Base-by-base conservation (phyloP, 73 alveolate species). In the Halteria grandinella region DNA sequence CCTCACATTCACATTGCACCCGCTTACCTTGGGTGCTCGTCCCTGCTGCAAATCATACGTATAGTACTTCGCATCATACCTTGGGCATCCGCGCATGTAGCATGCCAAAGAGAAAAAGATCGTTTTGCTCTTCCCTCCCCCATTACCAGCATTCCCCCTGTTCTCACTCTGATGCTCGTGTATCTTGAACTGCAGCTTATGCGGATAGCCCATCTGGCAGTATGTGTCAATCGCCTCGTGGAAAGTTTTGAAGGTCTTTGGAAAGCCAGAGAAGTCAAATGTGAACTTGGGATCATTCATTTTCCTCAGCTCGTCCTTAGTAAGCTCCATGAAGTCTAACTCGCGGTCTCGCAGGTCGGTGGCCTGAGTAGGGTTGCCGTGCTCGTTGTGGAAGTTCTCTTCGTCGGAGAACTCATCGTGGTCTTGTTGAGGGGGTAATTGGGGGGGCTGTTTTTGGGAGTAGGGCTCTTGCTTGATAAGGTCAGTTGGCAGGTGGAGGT, bases 1-100 rank as follows among this genome's bases (percentile, higher is more conserved):
- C 23, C 84, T 18, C n/a, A 71, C 74, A 52, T 71, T 71, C 17
- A 71, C 84, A 17, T 52, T 71, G 29, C 84, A 71, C 37, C 39
- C 32, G 6, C 53, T 28, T 24, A 45, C 79, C 23, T 21, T 63
- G 2, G 60, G 60, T n/a, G 27, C 12, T 40, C 59, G 20, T 4
- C 62, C 69, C 21, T 57, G 52, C 47, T 5, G 11, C n/a, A 7
- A 36, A 43, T 27, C 45, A 15, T 66, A 47, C 10, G 31, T n/a
- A 20, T 28, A 27, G 52, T 45, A 66, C 36, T 50, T 40, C n/a
- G 81, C 23, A 25, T 45, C 69, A 23, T 40, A 44, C 58, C 47
- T 66, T 12, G 69, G 81, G 27, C 24, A 23, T 11, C 47, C 33
- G 36, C 78, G 27, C n/a, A n/a, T 17, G 44, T 6, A 12, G 33